phyloP scores from a whole-genome alignment of 2,329 filamentous ascomycete genomes.

The Rugonectria rugulosa region DNA sequence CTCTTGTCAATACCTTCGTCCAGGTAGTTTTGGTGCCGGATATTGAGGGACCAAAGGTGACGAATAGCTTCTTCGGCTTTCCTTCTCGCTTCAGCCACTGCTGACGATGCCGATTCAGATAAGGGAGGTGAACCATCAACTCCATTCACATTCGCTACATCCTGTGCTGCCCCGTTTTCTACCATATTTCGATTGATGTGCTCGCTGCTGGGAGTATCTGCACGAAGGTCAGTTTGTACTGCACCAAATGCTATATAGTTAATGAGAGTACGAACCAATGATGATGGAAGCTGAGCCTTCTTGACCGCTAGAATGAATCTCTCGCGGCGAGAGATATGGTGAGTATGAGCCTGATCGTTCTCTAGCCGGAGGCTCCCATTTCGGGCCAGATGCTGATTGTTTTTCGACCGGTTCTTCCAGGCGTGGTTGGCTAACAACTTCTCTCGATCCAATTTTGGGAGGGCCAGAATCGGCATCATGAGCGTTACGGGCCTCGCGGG shows the following conservation, averaged over 20 bases:
- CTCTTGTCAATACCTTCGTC: constrained; percentile 73
- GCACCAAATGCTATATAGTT: too few species aligned
- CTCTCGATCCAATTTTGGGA: neutral
- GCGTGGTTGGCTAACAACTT: constrained; percentile 3
- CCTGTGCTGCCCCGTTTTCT: neutral
- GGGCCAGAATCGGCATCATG: neutral
- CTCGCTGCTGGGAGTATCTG: constrained; percentile 22
- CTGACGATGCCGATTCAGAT: neutral
- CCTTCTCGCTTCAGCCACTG: constrained; percentile 55
- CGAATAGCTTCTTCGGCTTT: constrained; percentile 73
- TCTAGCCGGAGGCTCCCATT: constrained; percentile 38
- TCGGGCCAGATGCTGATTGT: neutral
- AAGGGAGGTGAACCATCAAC: neutral
- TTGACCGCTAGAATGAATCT: constrained; percentile 44
- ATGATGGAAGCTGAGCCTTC: constrained; percentile 20
- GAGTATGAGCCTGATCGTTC: constrained; percentile 63
- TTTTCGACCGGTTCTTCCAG: neutral
- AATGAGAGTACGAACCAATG: constrained; percentile 14
- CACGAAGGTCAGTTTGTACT: constrained; percentile 8
- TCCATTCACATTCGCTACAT: neutral
- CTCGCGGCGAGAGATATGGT: constrained; percentile 58
- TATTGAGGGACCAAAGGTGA: constrained; percentile 69
- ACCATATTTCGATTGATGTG: neutral
- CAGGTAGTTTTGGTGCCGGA: constrained; percentile 77
- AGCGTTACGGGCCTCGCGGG: neutral